Evolutionary conservation across 352 stramenopile genomes (phyloP), one percentile per base, ranked within the genome.

Genomic region (Phytophthora gonapodyides): DNA sequence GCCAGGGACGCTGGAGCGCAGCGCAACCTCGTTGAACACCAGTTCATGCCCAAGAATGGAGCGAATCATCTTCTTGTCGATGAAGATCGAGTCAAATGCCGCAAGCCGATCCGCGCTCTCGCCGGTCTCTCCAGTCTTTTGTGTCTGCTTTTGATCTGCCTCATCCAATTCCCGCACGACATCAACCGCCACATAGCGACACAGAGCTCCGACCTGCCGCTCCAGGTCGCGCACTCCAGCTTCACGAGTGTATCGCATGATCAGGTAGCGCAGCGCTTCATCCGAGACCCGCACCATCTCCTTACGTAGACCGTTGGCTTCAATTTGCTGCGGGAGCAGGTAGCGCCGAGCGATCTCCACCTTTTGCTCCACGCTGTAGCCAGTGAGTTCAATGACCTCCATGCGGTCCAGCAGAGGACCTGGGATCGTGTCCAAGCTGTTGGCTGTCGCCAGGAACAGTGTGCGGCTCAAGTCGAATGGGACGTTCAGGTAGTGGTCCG

Each of bases 401-500:
- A 95, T 95, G 16, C 86, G 81, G 40, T 96, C 82, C 7, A 93
- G 71, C n/a, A 95, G 64, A 8, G 86, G 84, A 0, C 69, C 65
- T 15, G 81, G 86, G 33, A 95, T 94, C 0, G 80, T 93, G 2
- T 92, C 80, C 34, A 94, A 67, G 47, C 76, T 88, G 61, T 96
- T 96, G 15, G 86, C 84, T 5, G 85, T 96, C n/a, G 86, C 86
- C 45, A 94, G 74, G 59, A 96, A 96, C 57, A 94, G 59, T 12
- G 87, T 84, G 54, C 78, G 85, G 61, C 81, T 93, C n/a, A 96
- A 67, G 53, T 96, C 86, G 54, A 94, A 94, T n/a, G 87, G 85
- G 7, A 93, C 78, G 46, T 93, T 92, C 13, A 94, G 49, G 67
- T 94, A 96, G 65, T 94, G 85, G 33, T 96, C 87, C 30, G 79